A percentile compares a stretch with the other conserved stretches of the same genome.
These are phyloP conservation scores for Sanghuangporus baumii DNA, from an alignment of 1,284 basidiomycete genomes.

Conservation along the genomic window DNA sequence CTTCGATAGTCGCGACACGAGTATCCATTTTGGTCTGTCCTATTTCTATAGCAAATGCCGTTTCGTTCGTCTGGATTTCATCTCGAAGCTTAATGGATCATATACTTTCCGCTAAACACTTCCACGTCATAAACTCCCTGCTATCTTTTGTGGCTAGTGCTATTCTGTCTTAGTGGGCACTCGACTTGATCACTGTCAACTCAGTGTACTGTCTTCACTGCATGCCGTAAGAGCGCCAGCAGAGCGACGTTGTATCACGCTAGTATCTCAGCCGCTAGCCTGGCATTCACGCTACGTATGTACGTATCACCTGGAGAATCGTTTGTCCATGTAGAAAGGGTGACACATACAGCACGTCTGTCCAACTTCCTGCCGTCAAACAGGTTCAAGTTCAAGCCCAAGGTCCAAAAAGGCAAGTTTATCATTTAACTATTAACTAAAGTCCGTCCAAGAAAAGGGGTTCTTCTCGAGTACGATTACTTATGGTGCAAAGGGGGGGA, in stretches of 20 bases:
- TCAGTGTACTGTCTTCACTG: too few relatives aligned
- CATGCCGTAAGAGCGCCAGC: too few relatives aligned
- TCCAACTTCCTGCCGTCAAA: neutral
- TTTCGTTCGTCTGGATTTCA: neutral
- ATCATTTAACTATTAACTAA: neutral
- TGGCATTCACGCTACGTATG: too few relatives aligned
- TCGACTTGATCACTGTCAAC: too few relatives aligned
- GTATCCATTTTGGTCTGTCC: neutral
- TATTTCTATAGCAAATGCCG: neutral
- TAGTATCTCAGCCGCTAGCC: too few relatives aligned
- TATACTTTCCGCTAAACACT: too few relatives aligned
- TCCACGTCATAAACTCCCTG: neutral
- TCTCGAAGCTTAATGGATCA: neutral
- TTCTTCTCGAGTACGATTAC: neutral
- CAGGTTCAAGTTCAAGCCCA: neutral
- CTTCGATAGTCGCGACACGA: constrained; percentile 7
- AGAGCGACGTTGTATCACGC: too few relatives aligned
- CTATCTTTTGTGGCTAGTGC: neutral
- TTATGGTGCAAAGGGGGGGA: neutral
- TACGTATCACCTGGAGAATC: too few relatives aligned
- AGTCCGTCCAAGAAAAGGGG: neutral
- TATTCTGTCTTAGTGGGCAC: neutral
- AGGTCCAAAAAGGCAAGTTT: neutral
- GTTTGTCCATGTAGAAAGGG: too few relatives aligned
- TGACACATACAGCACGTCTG: neutral